Evolutionary conservation across 345 rosid species (phyloP).

Genomic region (Acer saccharum): DNA sequence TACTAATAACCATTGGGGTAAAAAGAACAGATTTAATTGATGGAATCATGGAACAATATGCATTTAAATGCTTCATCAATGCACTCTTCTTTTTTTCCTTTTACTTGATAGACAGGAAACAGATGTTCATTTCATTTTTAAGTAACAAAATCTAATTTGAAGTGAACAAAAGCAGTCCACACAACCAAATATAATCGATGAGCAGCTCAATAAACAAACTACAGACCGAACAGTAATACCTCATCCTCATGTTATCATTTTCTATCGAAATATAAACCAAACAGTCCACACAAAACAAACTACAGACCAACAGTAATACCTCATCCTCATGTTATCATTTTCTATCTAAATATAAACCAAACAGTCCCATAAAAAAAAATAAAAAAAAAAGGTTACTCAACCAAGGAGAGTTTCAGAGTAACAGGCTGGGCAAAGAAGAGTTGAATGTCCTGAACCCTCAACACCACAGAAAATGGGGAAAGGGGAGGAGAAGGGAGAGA

Average conservation of each 20-base stretch:
- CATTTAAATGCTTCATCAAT: conserved; percentile 1
- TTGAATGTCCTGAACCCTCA: background rate
- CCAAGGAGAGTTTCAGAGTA: background rate
- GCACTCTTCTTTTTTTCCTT: background rate
- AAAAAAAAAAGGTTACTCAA: background rate
- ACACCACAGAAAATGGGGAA: background rate
- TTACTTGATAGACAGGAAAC: background rate
- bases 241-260: too few species aligned
- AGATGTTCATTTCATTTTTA: background rate
- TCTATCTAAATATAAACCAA: background rate
- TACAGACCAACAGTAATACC: background rate
- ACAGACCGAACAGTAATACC: background rate
- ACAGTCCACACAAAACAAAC: background rate
- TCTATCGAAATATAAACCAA: too few species aligned
- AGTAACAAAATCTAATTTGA: background rate
- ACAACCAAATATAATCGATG: background rate
- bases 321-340: too few species aligned
- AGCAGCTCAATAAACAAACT: background rate
- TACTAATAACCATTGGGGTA: background rate
- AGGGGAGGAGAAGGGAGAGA: background rate
- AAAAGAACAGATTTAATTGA: background rate
- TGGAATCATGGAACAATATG: background rate
- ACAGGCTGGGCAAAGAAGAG: background rate
- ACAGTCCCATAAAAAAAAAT: background rate
- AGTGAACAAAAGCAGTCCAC: background rate